phyloP scores from a whole-genome alignment of 1,284 basidiomycete species.

The Fistulina hepatica region DNA sequence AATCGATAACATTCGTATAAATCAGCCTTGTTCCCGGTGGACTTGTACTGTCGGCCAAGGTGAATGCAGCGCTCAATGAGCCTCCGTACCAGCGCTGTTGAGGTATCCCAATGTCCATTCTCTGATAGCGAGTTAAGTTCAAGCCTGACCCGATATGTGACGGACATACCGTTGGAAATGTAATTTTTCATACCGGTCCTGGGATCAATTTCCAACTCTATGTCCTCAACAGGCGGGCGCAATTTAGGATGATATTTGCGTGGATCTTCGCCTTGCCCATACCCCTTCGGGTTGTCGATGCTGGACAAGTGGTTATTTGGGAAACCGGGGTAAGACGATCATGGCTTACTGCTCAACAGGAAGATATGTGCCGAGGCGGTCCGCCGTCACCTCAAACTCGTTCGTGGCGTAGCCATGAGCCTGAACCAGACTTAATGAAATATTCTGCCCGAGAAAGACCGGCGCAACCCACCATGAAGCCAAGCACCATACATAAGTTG shows the following conservation, averaged over 20 bases:
- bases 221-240: slow-evolving; percentile 54
- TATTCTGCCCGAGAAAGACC: background rate
- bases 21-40: slow-evolving; percentile 53
- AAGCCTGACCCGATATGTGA: background rate
- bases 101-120: slow-evolving; percentile 77
- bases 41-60: slow-evolving; percentile 48
- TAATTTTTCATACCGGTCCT: slow-evolving; percentile 94
- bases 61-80: slow-evolving; percentile 67
- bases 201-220: slow-evolving; percentile 79
- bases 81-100: slow-evolving; percentile 71
- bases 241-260: slow-evolving; percentile 64
- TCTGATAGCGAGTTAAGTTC: slow-evolving; percentile 32
- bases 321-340: slow-evolving; percentile 2
- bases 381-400: slow-evolving; percentile 86
- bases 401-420: slow-evolving; percentile 78
- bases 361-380: slow-evolving; percentile 81
- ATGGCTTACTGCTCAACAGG: slow-evolving; percentile 46
- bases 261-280: slow-evolving; percentile 79
- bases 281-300: slow-evolving; percentile 82
- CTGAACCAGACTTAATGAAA: slow-evolving; percentile 24
- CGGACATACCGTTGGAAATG: slow-evolving; percentile 65
- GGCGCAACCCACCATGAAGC: slow-evolving; percentile 51
- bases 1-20: slow-evolving; percentile 78
- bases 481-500: slow-evolving; percentile 82
- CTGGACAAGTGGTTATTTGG: slow-evolving; percentile 82